phyloP scores from a whole-genome alignment of 495 filamentous ascomycete species.

The Articulospora tetracladia region DNA sequence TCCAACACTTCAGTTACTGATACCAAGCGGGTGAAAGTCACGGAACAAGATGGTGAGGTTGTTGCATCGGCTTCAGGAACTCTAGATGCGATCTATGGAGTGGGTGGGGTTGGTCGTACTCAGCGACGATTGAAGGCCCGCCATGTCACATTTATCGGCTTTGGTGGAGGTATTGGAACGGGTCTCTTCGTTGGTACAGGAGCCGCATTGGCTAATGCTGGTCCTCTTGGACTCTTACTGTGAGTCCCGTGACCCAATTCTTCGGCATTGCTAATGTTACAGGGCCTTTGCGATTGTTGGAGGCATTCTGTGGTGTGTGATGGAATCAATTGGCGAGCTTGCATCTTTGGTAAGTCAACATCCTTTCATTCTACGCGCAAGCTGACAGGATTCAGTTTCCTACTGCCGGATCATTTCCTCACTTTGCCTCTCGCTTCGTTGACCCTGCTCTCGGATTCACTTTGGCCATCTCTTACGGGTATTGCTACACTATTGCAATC shows the following conservation, averaged over 20 bases:
- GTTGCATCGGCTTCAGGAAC: neutral
- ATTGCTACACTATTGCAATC: slow-evolving; percentile 52
- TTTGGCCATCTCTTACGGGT: slow-evolving; percentile 38
- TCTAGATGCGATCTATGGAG: neutral
- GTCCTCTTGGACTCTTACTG: slow-evolving; percentile 46
- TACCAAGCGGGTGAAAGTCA: neutral
- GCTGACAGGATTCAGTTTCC: slow-evolving; percentile 41
- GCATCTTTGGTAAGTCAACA: slow-evolving; percentile 35
- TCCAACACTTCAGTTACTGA: neutral
- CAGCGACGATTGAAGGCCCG: slow-evolving; percentile 39
- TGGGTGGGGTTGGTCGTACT: neutral
- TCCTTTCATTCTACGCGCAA: neutral
- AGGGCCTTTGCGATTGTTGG: neutral
- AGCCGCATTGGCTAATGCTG: slow-evolving; percentile 40
- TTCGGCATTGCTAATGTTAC: neutral
- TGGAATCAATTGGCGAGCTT: slow-evolving; percentile 35
- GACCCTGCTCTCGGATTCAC: slow-evolving; percentile 44
- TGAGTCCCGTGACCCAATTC: slow-evolving; percentile 17
- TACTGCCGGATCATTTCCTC: slow-evolving; percentile 34
- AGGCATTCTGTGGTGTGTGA: slow-evolving; percentile 29
- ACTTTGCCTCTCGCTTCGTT: slow-evolving; percentile 43
- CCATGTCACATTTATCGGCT: slow-evolving; percentile 72
- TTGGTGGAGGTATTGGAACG: slow-evolving; percentile 52
- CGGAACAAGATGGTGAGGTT: neutral
- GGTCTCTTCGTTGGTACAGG: slow-evolving; percentile 45